Percentiles rank a stretch among this genome's conserved stretches.
Conservation (phyloP, 2,329 filamentous ascomycete genomes). For the Apiospora koreana region DNA sequence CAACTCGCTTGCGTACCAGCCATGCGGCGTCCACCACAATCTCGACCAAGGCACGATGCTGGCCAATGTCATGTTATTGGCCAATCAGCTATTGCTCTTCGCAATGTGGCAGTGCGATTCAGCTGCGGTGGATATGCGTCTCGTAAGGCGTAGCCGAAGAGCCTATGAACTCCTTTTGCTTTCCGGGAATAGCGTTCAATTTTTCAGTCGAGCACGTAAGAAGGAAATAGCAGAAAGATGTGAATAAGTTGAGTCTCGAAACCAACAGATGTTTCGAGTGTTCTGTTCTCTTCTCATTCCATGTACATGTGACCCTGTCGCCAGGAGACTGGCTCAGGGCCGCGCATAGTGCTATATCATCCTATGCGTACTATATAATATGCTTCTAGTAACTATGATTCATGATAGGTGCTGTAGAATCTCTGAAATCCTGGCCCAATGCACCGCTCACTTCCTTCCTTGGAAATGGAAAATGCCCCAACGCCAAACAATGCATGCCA, state of each 20-base stretch:
- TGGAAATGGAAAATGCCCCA: background rate
- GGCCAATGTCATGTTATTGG: background rate
- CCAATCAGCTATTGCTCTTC: background rate
- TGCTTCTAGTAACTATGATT: background rate
- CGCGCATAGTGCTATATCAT: background rate
- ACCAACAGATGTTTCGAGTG: background rate
- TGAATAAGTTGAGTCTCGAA: background rate
- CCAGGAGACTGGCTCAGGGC: background rate
- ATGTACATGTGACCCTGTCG: background rate
- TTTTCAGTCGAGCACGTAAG: background rate
- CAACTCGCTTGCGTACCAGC: background rate
- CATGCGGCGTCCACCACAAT: too few relatives aligned
- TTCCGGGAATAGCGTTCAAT: background rate
- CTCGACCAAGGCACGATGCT: background rate
- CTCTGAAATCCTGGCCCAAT: background rate
- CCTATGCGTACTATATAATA: slow-evolving; percentile 3
- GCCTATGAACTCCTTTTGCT: too few relatives aligned
- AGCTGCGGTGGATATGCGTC: background rate
- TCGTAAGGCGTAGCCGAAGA: background rate
- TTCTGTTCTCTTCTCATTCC: background rate
- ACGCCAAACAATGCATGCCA: background rate
- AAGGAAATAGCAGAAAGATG: background rate
- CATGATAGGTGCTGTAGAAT: background rate
- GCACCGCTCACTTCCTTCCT: background rate
- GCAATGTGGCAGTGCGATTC: background rate